These are phyloP conservation scores for Neofusicoccum laricinum DNA, from an alignment of 2,329 filamentous ascomycete genomes.

Conservation along the genomic window DNA sequence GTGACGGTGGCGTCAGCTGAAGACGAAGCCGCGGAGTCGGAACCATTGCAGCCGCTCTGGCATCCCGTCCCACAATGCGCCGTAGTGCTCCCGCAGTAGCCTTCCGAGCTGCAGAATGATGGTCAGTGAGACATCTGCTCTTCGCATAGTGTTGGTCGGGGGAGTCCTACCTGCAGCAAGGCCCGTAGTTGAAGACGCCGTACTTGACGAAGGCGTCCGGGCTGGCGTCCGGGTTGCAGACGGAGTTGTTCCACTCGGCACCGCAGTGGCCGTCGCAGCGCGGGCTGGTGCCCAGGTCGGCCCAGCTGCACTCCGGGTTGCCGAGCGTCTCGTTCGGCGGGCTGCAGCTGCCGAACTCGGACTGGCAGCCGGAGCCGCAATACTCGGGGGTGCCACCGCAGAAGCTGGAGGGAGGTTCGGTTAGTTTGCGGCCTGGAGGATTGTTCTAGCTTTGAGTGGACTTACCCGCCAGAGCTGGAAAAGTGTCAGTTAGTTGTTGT, in stretches of 20 bases:
- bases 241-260: background rate
- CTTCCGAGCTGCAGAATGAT: background rate
- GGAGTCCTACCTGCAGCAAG: constrained; percentile 9
- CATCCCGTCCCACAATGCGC: constrained; percentile 1
- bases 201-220: background rate
- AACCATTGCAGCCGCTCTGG: constrained; percentile 12
- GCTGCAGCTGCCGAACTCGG: constrained; percentile 5
- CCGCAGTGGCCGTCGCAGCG: constrained; percentile 16
- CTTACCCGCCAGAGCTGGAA: background rate
- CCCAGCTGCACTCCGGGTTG: constrained; percentile 11
- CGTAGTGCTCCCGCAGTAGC: constrained; percentile 1
- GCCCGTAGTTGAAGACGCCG: constrained; percentile 11
- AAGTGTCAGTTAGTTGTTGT: background rate
- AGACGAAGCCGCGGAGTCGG: background rate
- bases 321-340: constrained; percentile 6
- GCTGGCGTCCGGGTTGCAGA: background rate
- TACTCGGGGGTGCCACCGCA: constrained; percentile 1
- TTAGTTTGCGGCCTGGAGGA: too few species aligned
- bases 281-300: constrained; percentile 1
- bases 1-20: background rate
- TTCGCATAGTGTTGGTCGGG: too few species aligned
- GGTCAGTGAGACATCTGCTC: background rate
- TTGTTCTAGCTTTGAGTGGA: too few species aligned
- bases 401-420: background rate
- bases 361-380: constrained; percentile 6